Percentiles rank a stretch among this genome's conserved stretches.
Evolutionary conservation across 805 yeast genomes (phyloP).

Genomic region (Saccharomycopsis microspora): DNA sequence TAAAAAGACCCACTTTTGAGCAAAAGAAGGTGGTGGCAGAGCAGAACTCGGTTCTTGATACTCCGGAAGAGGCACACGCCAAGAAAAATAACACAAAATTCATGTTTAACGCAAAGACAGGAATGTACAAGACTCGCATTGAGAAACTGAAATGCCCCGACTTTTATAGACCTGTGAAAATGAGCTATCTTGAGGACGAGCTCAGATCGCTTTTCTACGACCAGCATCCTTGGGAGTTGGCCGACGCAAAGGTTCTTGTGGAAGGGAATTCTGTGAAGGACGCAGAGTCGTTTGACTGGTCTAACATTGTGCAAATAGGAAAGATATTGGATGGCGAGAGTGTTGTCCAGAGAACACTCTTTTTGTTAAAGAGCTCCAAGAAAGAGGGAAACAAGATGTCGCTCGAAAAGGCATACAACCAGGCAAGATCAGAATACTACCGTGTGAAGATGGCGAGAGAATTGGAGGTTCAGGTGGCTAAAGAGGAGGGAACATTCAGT

Average conservation of each 20-base stretch:
- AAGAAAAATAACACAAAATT: background rate
- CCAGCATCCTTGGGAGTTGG: conserved; percentile 97
- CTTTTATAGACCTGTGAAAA: conserved; percentile 40
- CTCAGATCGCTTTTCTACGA: conserved; percentile 72
- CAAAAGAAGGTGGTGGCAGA: background rate
- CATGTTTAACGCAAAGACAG: conserved; percentile 1
- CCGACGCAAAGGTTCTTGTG: conserved; percentile 74
- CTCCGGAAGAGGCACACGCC: conserved; percentile 15
- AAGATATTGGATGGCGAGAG: conserved; percentile 84
- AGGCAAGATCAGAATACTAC: conserved; percentile 82
- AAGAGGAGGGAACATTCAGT: conserved; percentile 77
- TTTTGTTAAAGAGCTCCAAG: conserved; percentile 31
- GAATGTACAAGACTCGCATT: conserved; percentile 35
- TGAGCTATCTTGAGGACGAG: conserved; percentile 64
- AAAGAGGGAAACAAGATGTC: conserved; percentile 12
- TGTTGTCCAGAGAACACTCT: conserved; percentile 66
- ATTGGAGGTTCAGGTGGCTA: conserved; percentile 53
- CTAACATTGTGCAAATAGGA: conserved; percentile 55
- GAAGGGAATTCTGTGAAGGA: conserved; percentile 60
- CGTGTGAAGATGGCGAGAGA: conserved; percentile 77
- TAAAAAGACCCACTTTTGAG: conserved; percentile 19
- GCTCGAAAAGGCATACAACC: conserved; percentile 64
- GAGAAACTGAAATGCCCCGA: conserved; percentile 21
- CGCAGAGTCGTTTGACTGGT: conserved; percentile 54
- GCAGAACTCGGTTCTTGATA: conserved; percentile 19